Evolutionary conservation across 805 yeast species (phyloP), one percentile per base, ranked within the genome.

Genomic region (Candida taoyuanica): DNA sequence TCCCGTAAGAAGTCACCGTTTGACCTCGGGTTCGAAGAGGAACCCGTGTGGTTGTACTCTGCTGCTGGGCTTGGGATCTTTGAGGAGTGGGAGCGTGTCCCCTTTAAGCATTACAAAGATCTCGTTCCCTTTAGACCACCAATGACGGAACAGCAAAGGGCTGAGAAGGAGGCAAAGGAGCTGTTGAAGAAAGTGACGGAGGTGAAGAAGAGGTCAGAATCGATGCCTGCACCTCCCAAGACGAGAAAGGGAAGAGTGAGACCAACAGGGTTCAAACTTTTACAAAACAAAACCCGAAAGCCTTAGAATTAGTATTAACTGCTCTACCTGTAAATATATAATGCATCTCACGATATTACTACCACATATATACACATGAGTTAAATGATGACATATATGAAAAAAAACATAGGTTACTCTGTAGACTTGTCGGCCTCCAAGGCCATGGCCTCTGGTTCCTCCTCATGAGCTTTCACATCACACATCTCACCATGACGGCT

Each of bases 401-500:
- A n/a, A n/a, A n/a, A n/a, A n/a, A n/a, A n/a, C n/a, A n/a, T n/a
- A 8, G 11, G 11, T 11, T 21, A 21, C 24, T 21, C 24, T 21
- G 24, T 21, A 21, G 11, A 7, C 24, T 21, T 11, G 9, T 21
- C 11, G 7, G 24, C 9, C 24, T 21, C 24, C n/a, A n/a, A n/a
- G n/a, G n/a, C n/a, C n/a, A n/a, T n/a, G n/a, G n/a, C n/a, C 16
- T 19, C 37, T 14, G 28, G 29, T 31, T 25, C 31, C 20, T 37
- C 36, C 27, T 41, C 37, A 29, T 37, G 36, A 4, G 51, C 44
- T 41, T 53, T 62, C 7, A 68, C 71, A 44, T 65, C 65, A 44
- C 72, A 68, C 62, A 65, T 60, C 30, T 70, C 74, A 44, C 73
- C 71, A 44, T 71, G 67, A 50, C 74, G 70, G 19, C 79, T 69